A percentile compares a stretch with the other conserved stretches of the same genome.
These are phyloP conservation scores for Trichoderma hamatum DNA, from an alignment of 2,329 filamentous ascomycete genomes.

Conservation along the genomic window DNA sequence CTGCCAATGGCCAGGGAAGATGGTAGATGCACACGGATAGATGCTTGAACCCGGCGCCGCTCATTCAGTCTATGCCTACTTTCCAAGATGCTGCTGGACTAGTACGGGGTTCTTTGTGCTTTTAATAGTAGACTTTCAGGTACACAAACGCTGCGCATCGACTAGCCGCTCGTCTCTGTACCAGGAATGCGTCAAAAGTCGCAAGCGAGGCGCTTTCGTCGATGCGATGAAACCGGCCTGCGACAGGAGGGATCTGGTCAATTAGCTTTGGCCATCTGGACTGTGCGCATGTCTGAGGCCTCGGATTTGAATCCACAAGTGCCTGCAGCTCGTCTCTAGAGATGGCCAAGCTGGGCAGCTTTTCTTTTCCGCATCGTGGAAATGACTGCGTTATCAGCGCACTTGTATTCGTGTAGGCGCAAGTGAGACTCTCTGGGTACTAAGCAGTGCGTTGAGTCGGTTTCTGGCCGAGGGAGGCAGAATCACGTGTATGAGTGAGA, in stretches of 20 bases:
- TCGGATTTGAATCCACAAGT: background rate
- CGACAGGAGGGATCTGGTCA: slow-evolving; percentile 12
- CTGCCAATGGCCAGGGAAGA: background rate
- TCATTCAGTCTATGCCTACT: background rate
- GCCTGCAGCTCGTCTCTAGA: background rate
- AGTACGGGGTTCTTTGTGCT: background rate
- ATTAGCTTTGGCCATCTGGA: background rate
- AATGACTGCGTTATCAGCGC: background rate
- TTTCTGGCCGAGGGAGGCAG: slow-evolving; percentile 8
- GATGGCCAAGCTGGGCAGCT: background rate
- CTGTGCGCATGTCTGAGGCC: background rate
- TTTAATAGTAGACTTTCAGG: background rate
- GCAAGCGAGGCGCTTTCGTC: slow-evolving; percentile 12
- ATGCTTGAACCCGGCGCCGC: slow-evolving; percentile 6
- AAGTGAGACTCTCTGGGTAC: background rate
- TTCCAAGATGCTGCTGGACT: background rate
- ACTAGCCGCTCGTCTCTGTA: background rate
- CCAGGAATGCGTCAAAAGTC: slow-evolving; percentile 3
- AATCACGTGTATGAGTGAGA: slow-evolving; percentile 19
- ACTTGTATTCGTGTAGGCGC: background rate
- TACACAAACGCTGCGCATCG: background rate
- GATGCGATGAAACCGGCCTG: slow-evolving; percentile 24
- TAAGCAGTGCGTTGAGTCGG: background rate
- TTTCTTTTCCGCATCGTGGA: background rate
- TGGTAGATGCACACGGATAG: background rate